Base-by-base conservation (phyloP, 2,329 filamentous ascomycete species). In the Alternaria conjuncta region DNA sequence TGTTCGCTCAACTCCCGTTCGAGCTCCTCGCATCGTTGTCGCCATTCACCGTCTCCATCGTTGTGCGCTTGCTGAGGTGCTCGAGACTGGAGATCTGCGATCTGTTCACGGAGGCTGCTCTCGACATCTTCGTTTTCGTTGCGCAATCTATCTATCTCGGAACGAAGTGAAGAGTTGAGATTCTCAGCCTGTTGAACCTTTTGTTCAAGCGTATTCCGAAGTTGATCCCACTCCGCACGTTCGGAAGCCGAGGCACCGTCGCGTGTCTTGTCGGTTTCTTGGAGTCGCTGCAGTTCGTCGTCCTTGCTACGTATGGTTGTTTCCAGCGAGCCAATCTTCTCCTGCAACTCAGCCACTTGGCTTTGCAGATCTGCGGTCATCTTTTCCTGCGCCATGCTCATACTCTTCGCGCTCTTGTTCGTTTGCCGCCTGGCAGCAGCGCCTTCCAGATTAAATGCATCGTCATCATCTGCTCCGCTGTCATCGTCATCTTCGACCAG, bases 401-500 rank as follows among this genome's bases (percentile, higher is more conserved):
- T 72, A 63, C 74, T 78, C 62, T 73, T 78, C 49, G 73, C 63
- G 57, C 78, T 80, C 69, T 79, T 80, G 41, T 84, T 85, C 11
- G 84, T 84, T 49, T 84, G 82, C 41, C 82, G 71, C 67, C 79
- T 70, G n/a, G 73, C 68, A 11, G 78, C 77, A 45, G 78, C 79
- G 15, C 75, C 78, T 56, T 89, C 88, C 43, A 90, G 75, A 15
- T 86, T 87, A 77, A 92, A 92, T 3, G 87, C 86, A 58, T 90
- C 75, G 45, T 89, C 85, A 12, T 84, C 82, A 76, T 82, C 88
- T 15, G 87, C 86, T 20, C 81, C 82, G 20, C 84, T 86, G 60
- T 82, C 83, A 61, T 82, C 82, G 67, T 93, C 92, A 77, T 98
- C 96, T 79, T 99, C 96, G 2, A 98, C 89, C 90, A 98, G 94